These are phyloP conservation scores for Termitomyces eurrhizus DNA, from an alignment of 768 basidiomycete genomes.

Conservation along the genomic window DNA sequence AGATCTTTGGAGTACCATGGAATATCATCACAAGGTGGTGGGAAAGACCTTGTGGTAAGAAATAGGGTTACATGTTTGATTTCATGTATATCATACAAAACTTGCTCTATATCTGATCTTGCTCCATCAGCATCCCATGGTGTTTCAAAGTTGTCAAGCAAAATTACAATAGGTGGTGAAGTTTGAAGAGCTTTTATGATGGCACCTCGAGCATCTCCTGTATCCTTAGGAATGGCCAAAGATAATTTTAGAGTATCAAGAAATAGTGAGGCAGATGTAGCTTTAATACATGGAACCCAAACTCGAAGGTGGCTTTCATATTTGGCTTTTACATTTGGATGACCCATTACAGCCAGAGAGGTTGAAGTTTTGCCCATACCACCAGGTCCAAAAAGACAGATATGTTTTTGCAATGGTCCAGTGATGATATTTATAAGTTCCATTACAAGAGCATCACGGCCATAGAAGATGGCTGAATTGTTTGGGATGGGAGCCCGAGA, in stretches of 20 bases:
- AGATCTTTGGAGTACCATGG: constrained; percentile 18
- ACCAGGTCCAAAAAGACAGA: constrained; percentile 26
- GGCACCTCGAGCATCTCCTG: not conserved
- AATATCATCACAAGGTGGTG: constrained; percentile 22
- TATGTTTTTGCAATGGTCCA: not conserved
- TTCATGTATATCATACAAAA: not conserved
- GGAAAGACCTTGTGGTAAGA: not conserved
- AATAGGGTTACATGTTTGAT: not conserved
- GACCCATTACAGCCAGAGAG: constrained; percentile 29
- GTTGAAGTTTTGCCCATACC: constrained; percentile 33
- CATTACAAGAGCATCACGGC: constrained; percentile 10
- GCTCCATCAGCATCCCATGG: constrained; percentile 25
- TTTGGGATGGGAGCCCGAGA: constrained; percentile 3
- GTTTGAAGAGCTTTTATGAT: not conserved
- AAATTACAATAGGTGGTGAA: constrained; percentile 12
- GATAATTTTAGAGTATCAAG: not conserved
- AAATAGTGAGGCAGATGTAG: not conserved
- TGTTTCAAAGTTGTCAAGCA: constrained; percentile 40
- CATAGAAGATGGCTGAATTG: constrained; percentile 18
- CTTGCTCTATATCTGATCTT: constrained; percentile 19
- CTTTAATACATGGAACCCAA: constrained; percentile 23
- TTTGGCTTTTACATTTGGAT: constrained; percentile 14
- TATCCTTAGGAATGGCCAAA: not conserved
- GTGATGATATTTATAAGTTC: constrained; percentile 13
- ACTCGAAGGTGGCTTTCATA: constrained; percentile 21